Evolutionary conservation across 179 eudicot species (phyloP), one percentile per base, ranked within the genome.

Genomic region (Patellifolia procumbens): DNA sequence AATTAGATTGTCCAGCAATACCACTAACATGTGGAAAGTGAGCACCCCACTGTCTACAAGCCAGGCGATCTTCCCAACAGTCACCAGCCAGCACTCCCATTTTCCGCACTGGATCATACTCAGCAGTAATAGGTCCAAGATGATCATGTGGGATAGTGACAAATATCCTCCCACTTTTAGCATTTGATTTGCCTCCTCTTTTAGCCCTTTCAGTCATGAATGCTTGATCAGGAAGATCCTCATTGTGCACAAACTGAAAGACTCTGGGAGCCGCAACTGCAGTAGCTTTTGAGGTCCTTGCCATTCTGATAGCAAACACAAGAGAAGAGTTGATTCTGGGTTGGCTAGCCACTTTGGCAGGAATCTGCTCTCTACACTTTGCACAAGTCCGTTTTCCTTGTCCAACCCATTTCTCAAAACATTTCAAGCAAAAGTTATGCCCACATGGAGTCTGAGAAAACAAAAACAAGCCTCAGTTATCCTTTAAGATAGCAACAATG

Each of bases 41-140:
- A 64, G 93, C 92, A 24, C 98, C 98, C 98, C 98, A 91, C 64
- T 91, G 98, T 79, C 98, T 90, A 75, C 97, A 93, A 29, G 91
- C 91, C 88, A 93, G 60, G 31, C 98, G 81, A 77, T 93, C 98
- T 42, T 81, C 88, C 97, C 98, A 80, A 74, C 83, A 67, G 81
- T 81, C 72, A 73, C 95, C 83, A 59, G 81, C 86, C 32, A 83
- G 81, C 71, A 86, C 85, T 82, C 97, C 82, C 4, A 79, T 53
- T 70, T 89, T 79, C 82, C 86, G 56, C 1, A 83, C 81, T 2
- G 98, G 97, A 71, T 93, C 98, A 85, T 88, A 76, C 72, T 93
- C 93, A 0, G 91, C 91, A 72, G 85, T 76, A 63, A 93, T 91
- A 62, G 98, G 97, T 51, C 97, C 98, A 80, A 93, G 84, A 86